Conservation (phyloP, 75 land plant genomes). For the Picea sitchensis region DNA sequence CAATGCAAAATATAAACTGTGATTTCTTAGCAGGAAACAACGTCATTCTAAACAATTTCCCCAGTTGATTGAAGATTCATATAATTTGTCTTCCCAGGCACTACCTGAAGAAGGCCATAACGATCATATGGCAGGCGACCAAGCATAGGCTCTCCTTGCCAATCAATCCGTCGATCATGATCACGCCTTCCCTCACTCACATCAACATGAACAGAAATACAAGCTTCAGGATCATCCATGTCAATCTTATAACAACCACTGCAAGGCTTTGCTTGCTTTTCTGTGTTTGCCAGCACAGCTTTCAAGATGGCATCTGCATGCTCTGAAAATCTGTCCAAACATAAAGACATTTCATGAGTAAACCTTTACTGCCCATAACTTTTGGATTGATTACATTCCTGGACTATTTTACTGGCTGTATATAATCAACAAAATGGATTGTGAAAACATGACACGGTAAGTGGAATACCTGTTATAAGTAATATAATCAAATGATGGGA, state of each 20-base stretch:
- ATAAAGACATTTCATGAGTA: background rate
- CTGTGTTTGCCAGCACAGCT: constrained; percentile 6
- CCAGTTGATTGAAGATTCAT: background rate
- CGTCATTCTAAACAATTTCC: too few relatives aligned
- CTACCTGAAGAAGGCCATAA: constrained; percentile 37
- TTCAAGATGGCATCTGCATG: constrained; percentile 10
- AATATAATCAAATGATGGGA: constrained; percentile 1
- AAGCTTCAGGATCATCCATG: constrained; percentile 24
- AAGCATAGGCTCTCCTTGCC: constrained; percentile 43
- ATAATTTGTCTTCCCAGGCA: background rate
- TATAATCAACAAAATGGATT: background rate
- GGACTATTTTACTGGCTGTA: background rate
- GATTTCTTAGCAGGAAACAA: background rate
- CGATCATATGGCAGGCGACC: constrained; percentile 38
- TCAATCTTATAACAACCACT: constrained; percentile 24
- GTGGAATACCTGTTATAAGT: background rate
- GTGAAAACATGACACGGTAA: background rate
- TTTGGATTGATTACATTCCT: background rate
- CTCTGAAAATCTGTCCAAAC: constrained; percentile 10
- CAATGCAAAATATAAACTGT: background rate
- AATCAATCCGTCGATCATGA: constrained; percentile 29
- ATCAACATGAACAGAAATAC: constrained; percentile 20
- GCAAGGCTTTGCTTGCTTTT: constrained; percentile 21
- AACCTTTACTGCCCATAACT: background rate
- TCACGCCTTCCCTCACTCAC: constrained; percentile 12